Conservation (phyloP, 768 basidiomycete genomes). For the Peribolospora baueri region DNA sequence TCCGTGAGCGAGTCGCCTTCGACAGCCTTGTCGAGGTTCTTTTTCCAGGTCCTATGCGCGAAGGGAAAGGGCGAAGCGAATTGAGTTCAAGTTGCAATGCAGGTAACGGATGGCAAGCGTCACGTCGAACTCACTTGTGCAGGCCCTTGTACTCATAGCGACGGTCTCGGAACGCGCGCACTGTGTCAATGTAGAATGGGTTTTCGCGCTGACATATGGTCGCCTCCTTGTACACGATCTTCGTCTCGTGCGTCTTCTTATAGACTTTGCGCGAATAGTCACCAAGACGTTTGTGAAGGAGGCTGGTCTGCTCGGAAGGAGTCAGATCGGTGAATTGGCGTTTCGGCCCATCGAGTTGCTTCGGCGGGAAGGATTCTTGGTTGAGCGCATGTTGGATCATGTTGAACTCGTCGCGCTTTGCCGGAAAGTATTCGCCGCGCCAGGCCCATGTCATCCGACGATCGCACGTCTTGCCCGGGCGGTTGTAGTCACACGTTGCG, state of each 20-base stretch:
- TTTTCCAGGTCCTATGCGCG: conserved; percentile 55
- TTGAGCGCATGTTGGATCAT: conserved; percentile 96
- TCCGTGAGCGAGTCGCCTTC: conserved; percentile 52
- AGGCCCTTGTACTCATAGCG: conserved; percentile 98
- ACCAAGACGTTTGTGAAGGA: conserved; percentile 86
- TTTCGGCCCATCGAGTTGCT: conserved; percentile 42
- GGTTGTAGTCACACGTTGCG: conserved; percentile 93
- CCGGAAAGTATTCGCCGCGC: conserved; percentile 96
- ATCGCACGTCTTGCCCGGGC: conserved; percentile 86
- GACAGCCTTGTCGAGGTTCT: conserved; percentile 57
- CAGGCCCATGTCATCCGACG: conserved; percentile 89
- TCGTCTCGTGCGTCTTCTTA: conserved; percentile 93
- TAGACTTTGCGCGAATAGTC: conserved; percentile 98
- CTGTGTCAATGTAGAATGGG: conserved; percentile 97
- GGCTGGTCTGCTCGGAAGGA: conserved; percentile 61
- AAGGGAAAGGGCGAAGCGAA: too few species aligned
- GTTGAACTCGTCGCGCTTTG: conserved; percentile 88
- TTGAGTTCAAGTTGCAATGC: too few species aligned
- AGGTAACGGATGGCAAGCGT: too few species aligned
- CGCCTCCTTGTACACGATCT: conserved; percentile 71
- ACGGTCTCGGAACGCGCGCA: conserved; percentile 83
- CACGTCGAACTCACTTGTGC: conserved; percentile 31
- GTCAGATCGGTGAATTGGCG: conserved; percentile 64
- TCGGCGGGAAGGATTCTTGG: conserved; percentile 73
- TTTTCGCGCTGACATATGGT: conserved; percentile 96